phyloP scores from a whole-genome alignment of 768 basidiomycete genomes.

The Suillus ampliporus region DNA sequence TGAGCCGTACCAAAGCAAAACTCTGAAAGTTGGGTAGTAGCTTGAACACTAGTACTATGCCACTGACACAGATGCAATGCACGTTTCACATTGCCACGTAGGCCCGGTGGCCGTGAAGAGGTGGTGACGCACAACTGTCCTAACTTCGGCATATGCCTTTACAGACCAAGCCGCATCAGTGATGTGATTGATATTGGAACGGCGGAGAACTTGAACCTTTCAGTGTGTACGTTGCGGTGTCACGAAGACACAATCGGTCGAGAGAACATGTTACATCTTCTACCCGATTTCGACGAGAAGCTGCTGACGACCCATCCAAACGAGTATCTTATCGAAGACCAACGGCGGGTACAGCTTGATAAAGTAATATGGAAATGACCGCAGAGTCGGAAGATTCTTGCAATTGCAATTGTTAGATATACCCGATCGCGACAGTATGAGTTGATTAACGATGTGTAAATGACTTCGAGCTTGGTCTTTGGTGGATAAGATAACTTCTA shows the following conservation, averaged over 20 bases:
- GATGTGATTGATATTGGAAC: constrained; percentile 42
- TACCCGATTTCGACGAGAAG: constrained; percentile 33
- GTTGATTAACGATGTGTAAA: neutral
- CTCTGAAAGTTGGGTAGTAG: neutral
- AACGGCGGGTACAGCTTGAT: constrained; percentile 14
- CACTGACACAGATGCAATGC: neutral
- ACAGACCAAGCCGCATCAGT: constrained; percentile 46
- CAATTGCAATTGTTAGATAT: neutral
- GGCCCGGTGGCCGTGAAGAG: neutral
- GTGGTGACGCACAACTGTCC: constrained; percentile 29
- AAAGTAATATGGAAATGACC: constrained; percentile 7
- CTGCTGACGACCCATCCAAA: constrained; percentile 17
- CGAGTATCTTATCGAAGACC: constrained; percentile 4
- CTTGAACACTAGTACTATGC: neutral
- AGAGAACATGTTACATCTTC: constrained; percentile 29
- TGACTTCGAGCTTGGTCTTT: neutral
- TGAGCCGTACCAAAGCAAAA: neutral
- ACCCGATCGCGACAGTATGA: neutral
- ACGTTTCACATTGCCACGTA: neutral
- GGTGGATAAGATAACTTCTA: neutral
- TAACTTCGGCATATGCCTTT: constrained; percentile 44
- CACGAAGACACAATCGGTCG: constrained; percentile 32
- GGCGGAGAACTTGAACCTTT: constrained; percentile 40
- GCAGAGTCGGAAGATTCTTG: neutral
- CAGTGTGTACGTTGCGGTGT: constrained; percentile 47